Percentiles rank a stretch among this genome's conserved stretches.
phyloP scores from a whole-genome alignment of 768 basidiomycete genomes.

The Strobilomyces echinocephalus region DNA sequence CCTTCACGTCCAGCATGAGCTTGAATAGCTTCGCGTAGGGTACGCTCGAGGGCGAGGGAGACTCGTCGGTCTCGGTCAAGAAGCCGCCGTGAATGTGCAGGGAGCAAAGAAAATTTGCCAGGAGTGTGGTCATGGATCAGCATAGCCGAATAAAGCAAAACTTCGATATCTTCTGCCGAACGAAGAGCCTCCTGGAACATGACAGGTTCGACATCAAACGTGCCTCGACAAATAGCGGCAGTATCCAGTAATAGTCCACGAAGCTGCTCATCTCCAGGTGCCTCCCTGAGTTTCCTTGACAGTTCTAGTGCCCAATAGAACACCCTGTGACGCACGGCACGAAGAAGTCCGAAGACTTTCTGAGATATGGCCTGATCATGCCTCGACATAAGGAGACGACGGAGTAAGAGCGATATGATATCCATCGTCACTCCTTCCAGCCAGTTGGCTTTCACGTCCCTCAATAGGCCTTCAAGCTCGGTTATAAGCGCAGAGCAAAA shows the following conservation, averaged over 20 bases:
- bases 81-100: constrained; percentile 12
- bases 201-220: constrained; percentile 24
- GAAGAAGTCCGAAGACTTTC: constrained; percentile 26
- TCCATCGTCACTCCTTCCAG: constrained; percentile 29
- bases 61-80: constrained; percentile 31
- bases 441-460: constrained; percentile 40
- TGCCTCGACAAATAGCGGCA: constrained; percentile 37
- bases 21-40: constrained; percentile 1
- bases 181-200: constrained; percentile 6
- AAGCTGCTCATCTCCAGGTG: constrained; percentile 12
- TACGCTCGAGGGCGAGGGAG: constrained; percentile 21
- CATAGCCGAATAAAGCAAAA: constrained; percentile 23
- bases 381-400: constrained; percentile 34
- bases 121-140: constrained; percentile 25
- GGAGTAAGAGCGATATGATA: constrained; percentile 32
- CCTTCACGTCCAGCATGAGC: constrained; percentile 1
- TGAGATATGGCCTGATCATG: constrained; percentile 7
- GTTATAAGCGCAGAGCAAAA: constrained; percentile 30
- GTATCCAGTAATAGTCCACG: constrained; percentile 31
- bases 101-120: not conserved
- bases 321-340: constrained; percentile 27
- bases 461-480: constrained; percentile 34
- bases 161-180: constrained; percentile 20
- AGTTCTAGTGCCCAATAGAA: constrained; percentile 38
- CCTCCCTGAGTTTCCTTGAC: constrained; percentile 15